These are phyloP conservation scores for Apostasia ramifera DNA, from an alignment of 106 monocot species.

Conservation along the genomic window DNA sequence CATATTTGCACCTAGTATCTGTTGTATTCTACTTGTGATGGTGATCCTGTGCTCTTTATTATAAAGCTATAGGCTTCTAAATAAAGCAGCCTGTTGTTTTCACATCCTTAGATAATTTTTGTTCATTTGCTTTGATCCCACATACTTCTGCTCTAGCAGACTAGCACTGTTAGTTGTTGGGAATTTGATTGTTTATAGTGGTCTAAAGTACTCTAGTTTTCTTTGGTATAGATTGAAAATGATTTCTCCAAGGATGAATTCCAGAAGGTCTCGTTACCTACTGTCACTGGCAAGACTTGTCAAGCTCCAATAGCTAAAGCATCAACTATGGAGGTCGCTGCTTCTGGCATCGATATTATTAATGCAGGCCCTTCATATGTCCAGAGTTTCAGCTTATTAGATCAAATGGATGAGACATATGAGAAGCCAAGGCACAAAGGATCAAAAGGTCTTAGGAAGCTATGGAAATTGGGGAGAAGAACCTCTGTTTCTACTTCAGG, in stretches of 20 bases:
- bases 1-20: too few species aligned
- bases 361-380: slow-evolving; percentile 15
- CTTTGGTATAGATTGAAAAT: slow-evolving; percentile 6
- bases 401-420: slow-evolving; percentile 24
- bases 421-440: slow-evolving; percentile 58
- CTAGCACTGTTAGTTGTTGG: too few species aligned
- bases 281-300: slow-evolving; percentile 27
- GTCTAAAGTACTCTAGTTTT: too few species aligned
- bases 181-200: too few species aligned
- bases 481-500: slow-evolving; percentile 28
- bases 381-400: slow-evolving; percentile 9
- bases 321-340: slow-evolving; percentile 44
- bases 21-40: too few species aligned
- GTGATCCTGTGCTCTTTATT: too few species aligned
- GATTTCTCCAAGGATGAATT: slow-evolving; percentile 17
- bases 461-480: slow-evolving; percentile 82
- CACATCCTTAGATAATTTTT: too few species aligned
- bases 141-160: too few species aligned
- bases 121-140: too few species aligned
- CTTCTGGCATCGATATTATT: slow-evolving; percentile 5
- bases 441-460: slow-evolving; percentile 72
- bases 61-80: too few species aligned
- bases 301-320: slow-evolving; percentile 58
- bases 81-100: too few species aligned
- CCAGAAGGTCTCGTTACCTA: slow-evolving; percentile 12